Base-by-base conservation (phyloP, 768 basidiomycete species). In the Epithele typhae region DNA sequence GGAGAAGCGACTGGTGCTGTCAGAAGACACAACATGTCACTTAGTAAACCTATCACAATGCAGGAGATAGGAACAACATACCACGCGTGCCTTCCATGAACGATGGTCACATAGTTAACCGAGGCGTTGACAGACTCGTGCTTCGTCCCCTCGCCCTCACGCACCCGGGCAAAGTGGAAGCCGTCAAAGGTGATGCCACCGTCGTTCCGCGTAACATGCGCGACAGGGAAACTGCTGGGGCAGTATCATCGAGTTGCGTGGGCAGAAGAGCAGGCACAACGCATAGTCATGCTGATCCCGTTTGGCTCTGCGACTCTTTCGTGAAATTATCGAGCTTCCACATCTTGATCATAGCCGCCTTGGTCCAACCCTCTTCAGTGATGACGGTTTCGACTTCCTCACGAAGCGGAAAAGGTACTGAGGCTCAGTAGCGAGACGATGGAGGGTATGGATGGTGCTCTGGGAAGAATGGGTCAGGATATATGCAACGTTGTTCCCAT, bases 301-400 rank as follows among this genome's bases (percentile, higher is more conserved):
- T 59, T 60, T 18, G 62, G 5, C 70, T 61, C 44, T 66, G 63
- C 4, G 66, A 68, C 45, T 75, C 75, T 25, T 68, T 66, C 17
- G 74, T 46, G 51, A 75, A 74, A 46, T 73, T 76, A 45, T 75
- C 74, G 15, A 75, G 40, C 49, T 70, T 69, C 46, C 65, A 59
- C 64, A 76, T 66, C 39, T 69, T 68, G 60, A 57, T 64, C 70
- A 75, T 25, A 67, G 73, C 44, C 9, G 30, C 27, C 36, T 52
- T 54, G 5, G 52, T 51, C 56, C 56, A 57, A 5, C 56, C 56
- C 25, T 73, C 64, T 4, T 61, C 54, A 3, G 50, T 40, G n/a
- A 73, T 40, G 3, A 71, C 64, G 1, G 49, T 41, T 25, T 72
- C 70, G 4, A 75, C 62, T 55, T 80, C 77, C 45, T 72, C 68